Percentiles rank a stretch among this genome's conserved stretches.
These are phyloP conservation scores for Aspergillus sp. DNA, from an alignment of 2,329 filamentous ascomycete species.

Conservation along the genomic window DNA sequence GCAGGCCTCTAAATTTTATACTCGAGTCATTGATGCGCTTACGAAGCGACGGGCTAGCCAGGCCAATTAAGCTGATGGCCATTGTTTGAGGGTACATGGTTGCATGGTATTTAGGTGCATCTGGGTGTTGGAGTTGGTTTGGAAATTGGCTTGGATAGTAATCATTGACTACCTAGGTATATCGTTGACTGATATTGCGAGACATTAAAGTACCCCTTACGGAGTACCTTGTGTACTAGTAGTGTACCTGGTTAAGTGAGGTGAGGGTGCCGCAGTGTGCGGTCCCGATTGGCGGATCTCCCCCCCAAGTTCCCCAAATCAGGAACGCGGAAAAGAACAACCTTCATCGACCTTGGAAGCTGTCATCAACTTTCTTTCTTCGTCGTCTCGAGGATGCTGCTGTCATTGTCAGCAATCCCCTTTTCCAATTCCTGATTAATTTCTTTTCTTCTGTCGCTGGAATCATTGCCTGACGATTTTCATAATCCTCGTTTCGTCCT, in stretches of 20 bases:
- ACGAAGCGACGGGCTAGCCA: slow-evolving; percentile 51
- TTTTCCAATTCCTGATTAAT: not conserved
- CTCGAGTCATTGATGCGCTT: slow-evolving; percentile 76
- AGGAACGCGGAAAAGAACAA: slow-evolving; percentile 12
- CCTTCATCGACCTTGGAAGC: not conserved
- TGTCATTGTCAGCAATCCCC: not conserved
- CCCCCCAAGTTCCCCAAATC: slow-evolving; percentile 21
- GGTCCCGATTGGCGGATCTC: slow-evolving; percentile 16
- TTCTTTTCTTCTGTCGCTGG: not conserved
- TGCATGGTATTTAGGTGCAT: not conserved
- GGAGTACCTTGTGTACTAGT: too few species aligned
- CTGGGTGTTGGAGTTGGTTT: not conserved
- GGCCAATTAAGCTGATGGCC: slow-evolving; percentile 4
- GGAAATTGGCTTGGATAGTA: not conserved
- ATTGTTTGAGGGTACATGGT: not conserved
- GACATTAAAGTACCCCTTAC: not conserved
- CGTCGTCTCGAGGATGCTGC: not conserved
- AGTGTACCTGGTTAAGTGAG: slow-evolving; percentile 12
- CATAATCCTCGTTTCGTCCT: slow-evolving; percentile 21
- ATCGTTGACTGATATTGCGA: too few species aligned
- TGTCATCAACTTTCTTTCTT: slow-evolving; percentile 3
- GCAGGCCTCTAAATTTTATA: slow-evolving; percentile 86
- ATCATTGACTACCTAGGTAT: too few species aligned
- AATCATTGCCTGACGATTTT: not conserved
- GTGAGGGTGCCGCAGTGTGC: slow-evolving; percentile 10